A percentile compares a stretch with the other conserved stretches of the same genome.
phyloP scores from a whole-genome alignment of 257 asterid species.

The Rubia yunnanensis region DNA sequence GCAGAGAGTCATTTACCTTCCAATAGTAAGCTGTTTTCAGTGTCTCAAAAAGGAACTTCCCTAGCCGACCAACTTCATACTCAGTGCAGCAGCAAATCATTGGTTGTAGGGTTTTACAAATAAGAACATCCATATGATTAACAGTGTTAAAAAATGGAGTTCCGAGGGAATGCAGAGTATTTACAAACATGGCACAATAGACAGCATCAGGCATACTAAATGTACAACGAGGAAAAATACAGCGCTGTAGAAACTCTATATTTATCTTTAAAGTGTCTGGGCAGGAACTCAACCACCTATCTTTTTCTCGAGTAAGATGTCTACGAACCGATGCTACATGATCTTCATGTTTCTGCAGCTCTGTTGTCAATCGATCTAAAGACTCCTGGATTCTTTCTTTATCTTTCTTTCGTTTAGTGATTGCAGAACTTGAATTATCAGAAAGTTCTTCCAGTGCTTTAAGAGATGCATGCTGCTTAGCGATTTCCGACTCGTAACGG shows the following conservation, averaged over 20 bases:
- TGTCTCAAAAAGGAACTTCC: slow-evolving; percentile 87
- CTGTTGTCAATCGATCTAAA: slow-evolving; percentile 70
- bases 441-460: slow-evolving; percentile 93
- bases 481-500: slow-evolving; percentile 83
- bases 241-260: slow-evolving; percentile 98
- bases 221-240: slow-evolving; percentile 96
- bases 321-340: slow-evolving; percentile 91
- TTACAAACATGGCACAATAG: slow-evolving; percentile 86
- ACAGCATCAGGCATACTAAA: slow-evolving; percentile 99
- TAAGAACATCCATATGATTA: slow-evolving; percentile 93
- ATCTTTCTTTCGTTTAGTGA: slow-evolving; percentile 93
- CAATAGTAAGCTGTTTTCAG: slow-evolving; percentile 90
- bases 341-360: slow-evolving; percentile 91
- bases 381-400: slow-evolving; percentile 99
- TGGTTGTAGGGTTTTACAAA: slow-evolving; percentile 97
- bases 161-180: slow-evolving; percentile 96
- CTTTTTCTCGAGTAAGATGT: slow-evolving; percentile 85
- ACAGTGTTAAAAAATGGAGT: slow-evolving; percentile 98
- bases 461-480: slow-evolving; percentile 80
- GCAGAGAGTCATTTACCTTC: slow-evolving; percentile 48
- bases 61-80: slow-evolving; percentile 97
- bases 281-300: slow-evolving; percentile 97
- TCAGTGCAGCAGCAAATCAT: slow-evolving; percentile 99
- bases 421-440: slow-evolving; percentile 97
- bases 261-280: slow-evolving; percentile 95